Percentiles rank a stretch among this genome's conserved stretches.
These are phyloP conservation scores for Flammula alnicola DNA, from an alignment of 1,284 basidiomycete species.

Conservation along the genomic window DNA sequence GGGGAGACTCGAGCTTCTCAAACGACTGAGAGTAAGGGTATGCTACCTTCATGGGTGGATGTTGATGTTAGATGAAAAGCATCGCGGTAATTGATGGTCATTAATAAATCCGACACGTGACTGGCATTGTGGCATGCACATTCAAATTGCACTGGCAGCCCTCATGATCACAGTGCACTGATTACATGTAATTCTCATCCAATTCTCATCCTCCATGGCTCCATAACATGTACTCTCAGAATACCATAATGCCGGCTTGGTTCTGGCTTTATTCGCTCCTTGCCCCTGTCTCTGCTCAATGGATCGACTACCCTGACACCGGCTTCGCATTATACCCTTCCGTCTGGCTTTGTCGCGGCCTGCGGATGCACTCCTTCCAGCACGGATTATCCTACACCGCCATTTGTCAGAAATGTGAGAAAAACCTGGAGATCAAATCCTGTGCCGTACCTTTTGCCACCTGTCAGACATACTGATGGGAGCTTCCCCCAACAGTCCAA, in stretches of 20 bases:
- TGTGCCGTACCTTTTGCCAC: no score
- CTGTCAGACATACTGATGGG: no score
- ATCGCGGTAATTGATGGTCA: constrained; percentile 5
- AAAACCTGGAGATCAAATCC: no score
- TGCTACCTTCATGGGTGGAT: constrained; percentile 53
- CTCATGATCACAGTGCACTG: no score
- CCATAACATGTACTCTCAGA: constrained; percentile 1
- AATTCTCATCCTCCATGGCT: no score
- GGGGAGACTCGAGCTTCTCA: constrained; percentile 49
- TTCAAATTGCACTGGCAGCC: no score
- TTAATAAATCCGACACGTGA: constrained; percentile 6
- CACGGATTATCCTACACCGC: constrained; percentile 73
- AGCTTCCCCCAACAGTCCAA: no score
- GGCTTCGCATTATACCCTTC: constrained; percentile 66
- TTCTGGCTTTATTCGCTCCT: constrained; percentile 17
- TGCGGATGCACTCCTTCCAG: constrained; percentile 71
- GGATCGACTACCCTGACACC: constrained; percentile 63
- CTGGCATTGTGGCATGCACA: no score
- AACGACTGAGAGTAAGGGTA: constrained; percentile 64
- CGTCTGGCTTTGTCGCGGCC: constrained; percentile 54
- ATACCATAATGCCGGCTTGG: constrained; percentile 8
- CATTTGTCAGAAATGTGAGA: no score
- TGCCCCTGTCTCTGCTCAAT: constrained; percentile 33
- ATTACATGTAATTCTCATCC: no score
- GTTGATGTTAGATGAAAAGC: constrained; percentile 6